A percentile compares a stretch with the other conserved stretches of the same genome.
Conservation (phyloP, 108 stramenopile species). For the Stephanodiscus minutulus region DNA sequence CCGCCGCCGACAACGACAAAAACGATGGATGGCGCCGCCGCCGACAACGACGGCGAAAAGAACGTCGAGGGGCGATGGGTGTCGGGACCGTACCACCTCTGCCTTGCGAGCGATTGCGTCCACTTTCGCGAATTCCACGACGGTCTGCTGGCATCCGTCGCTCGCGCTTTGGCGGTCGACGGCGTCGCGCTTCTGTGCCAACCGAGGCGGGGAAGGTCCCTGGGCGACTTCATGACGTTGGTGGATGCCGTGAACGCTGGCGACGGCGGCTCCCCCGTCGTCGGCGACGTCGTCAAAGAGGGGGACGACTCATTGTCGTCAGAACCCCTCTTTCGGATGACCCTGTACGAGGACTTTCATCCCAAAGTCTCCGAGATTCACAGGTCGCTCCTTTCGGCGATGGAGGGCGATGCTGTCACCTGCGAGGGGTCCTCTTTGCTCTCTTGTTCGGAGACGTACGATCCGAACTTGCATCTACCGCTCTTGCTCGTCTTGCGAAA, state of each 20-base stretch:
- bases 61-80: no score
- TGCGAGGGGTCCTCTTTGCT: neutral
- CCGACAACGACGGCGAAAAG: no score
- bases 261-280: neutral
- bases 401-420: neutral
- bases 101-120: constrained; percentile 73
- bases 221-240: constrained; percentile 57
- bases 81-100: constrained; percentile 31
- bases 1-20: neutral
- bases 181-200: constrained; percentile 75
- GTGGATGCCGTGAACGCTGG: constrained; percentile 35
- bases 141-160: constrained; percentile 56
- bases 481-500: constrained; percentile 60
- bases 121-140: constrained; percentile 87
- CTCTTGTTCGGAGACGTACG: constrained; percentile 31
- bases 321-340: constrained; percentile 35
- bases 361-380: constrained; percentile 38
- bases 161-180: constrained; percentile 55
- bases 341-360: constrained; percentile 38
- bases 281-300: constrained; percentile 14
- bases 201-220: constrained; percentile 68
- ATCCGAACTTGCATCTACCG: constrained; percentile 67
- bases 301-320: constrained; percentile 17
- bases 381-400: constrained; percentile 2
- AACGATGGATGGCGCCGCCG: no score